Evolutionary conservation across 1,284 basidiomycete species (phyloP).

Genomic region (Psilocybe mexicana): DNA sequence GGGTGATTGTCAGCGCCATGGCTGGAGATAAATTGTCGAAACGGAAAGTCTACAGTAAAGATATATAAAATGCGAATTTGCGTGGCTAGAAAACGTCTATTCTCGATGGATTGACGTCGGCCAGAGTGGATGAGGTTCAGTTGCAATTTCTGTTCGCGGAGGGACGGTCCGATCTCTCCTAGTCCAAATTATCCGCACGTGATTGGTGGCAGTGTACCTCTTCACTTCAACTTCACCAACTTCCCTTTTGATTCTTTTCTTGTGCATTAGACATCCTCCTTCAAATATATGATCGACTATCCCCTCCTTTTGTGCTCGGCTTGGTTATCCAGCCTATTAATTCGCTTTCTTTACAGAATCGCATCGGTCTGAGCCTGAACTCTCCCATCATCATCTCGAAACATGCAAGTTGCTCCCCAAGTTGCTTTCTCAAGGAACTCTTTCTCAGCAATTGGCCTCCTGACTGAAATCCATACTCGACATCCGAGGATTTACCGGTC

Average conservation of each 20-base stretch:
- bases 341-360: too few relatives aligned
- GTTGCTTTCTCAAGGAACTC: too few relatives aligned
- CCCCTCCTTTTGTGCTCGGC: too few relatives aligned
- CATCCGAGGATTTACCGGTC: constrained; percentile 19
- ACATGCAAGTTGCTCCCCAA: too few relatives aligned
- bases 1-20: constrained; percentile 24
- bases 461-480: constrained; percentile 1
- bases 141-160: background rate
- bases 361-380: too few relatives aligned
- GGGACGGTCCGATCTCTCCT: constrained; percentile 3
- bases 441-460: constrained; percentile 1
- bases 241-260: too few relatives aligned
- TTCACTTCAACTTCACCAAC: too few relatives aligned
- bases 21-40: constrained; percentile 1
- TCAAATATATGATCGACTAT: too few relatives aligned
- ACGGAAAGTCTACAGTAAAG: constrained; percentile 4
- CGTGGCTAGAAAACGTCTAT: constrained; percentile 13
- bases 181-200: background rate
- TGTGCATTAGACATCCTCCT: too few relatives aligned
- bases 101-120: constrained; percentile 31
- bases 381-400: too few relatives aligned
- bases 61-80: constrained; percentile 14
- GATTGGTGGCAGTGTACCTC: too few relatives aligned
- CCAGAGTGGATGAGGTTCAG: constrained; percentile 26
- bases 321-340: too few relatives aligned